phyloP scores from a whole-genome alignment of 805 yeast species.

The Clavispora fructus region DNA sequence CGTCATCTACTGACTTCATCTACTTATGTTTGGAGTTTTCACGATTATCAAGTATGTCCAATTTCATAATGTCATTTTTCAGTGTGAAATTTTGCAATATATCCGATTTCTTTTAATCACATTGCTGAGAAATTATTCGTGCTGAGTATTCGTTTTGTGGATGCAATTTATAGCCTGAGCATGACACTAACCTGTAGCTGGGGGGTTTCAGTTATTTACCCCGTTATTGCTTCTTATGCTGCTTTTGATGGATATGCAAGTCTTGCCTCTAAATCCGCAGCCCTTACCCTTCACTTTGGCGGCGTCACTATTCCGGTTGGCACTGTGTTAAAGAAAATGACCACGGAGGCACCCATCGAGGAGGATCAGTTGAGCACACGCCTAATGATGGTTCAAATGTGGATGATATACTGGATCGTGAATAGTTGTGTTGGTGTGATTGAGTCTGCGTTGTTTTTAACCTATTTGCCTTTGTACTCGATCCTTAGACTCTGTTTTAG shows the following conservation, averaged over 20 bases:
- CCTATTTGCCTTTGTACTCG: slow-evolving; percentile 18
- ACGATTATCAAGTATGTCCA: slow-evolving; percentile 4
- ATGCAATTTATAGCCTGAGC: not conserved
- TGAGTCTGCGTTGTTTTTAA: slow-evolving; percentile 40
- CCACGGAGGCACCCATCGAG: slow-evolving; percentile 12
- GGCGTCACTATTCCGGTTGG: slow-evolving; percentile 37
- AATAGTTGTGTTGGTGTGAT: slow-evolving; percentile 39
- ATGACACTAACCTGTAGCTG: slow-evolving; percentile 10
- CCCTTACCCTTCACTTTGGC: slow-evolving; percentile 29
- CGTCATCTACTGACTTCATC: not conserved
- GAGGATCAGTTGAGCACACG: slow-evolving; percentile 18
- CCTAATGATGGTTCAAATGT: slow-evolving; percentile 31
- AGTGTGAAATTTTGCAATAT: not conserved
- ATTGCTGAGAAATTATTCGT: no score
- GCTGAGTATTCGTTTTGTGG: not conserved
- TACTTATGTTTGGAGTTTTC: slow-evolving; percentile 4
- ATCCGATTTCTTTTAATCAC: no score
- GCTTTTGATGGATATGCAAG: slow-evolving; percentile 44
- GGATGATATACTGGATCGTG: slow-evolving; percentile 61
- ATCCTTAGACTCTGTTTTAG: slow-evolving; percentile 54
- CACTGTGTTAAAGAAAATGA: slow-evolving; percentile 27
- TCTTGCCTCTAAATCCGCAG: slow-evolving; percentile 23
- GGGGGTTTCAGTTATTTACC: slow-evolving; percentile 46
- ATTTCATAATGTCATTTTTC: not conserved
- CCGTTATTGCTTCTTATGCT: slow-evolving; percentile 55